A percentile compares a stretch with the other conserved stretches of the same genome.
phyloP scores from a whole-genome alignment of 345 rosid species.

The Gossypium longicalyx region DNA sequence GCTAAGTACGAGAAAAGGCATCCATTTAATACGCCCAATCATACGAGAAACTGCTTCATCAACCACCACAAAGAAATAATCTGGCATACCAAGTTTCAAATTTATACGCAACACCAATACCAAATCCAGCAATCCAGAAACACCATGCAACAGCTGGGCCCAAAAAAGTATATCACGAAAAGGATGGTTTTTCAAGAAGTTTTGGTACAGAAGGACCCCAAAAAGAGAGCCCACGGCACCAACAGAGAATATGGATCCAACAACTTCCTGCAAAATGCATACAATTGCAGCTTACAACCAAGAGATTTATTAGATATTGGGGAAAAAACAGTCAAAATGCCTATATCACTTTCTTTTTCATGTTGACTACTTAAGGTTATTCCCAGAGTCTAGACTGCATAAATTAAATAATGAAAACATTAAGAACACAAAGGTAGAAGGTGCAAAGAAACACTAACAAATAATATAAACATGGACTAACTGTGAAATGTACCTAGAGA shows the following conservation, averaged over 20 bases:
- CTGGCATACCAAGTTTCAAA: conserved; percentile 58
- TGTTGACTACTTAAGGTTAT: not conserved
- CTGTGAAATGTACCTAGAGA: not conserved
- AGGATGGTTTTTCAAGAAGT: conserved; percentile 50
- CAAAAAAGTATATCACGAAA: conserved; percentile 53
- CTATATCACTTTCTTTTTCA: not conserved
- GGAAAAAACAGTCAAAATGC: not conserved
- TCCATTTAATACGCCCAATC: conserved; percentile 62
- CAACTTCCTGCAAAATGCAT: conserved; percentile 45
- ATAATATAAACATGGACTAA: not conserved
- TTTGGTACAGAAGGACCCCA: conserved; percentile 59
- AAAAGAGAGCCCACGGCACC: conserved; percentile 67
- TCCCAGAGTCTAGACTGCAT: not conserved
- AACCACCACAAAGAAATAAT: conserved; percentile 57
- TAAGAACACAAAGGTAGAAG: not conserved
- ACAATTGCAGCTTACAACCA: conserved; percentile 6
- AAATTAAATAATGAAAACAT: not conserved
- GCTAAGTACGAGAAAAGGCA: conserved; percentile 69
- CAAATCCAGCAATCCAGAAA: conserved; percentile 68
- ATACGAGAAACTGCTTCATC: conserved; percentile 50
- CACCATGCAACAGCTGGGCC: conserved; percentile 51
- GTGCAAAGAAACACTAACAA: not conserved
- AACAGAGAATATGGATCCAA: conserved; percentile 58
- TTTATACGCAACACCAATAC: conserved; percentile 56
- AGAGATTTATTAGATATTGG: not conserved